A percentile compares a stretch with the other conserved stretches of the same genome.
Conservation (phyloP, 495 filamentous ascomycete species). For the Aspergillus coremiiformis region DNA sequence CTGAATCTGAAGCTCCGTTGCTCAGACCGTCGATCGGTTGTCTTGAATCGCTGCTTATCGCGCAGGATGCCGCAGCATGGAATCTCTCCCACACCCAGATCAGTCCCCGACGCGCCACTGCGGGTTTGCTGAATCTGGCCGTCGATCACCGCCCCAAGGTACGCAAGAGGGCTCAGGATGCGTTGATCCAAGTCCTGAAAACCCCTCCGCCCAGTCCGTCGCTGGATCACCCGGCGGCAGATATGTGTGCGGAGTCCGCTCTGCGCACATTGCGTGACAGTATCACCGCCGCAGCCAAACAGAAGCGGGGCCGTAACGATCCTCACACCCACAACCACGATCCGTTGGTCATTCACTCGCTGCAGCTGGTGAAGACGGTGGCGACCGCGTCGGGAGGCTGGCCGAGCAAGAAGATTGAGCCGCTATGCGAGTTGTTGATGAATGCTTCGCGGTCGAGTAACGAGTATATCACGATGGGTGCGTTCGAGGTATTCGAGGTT, state of each 20-base stretch:
- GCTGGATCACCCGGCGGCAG: conserved; percentile 84
- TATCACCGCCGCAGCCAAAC: conserved; percentile 54
- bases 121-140: conserved; percentile 74
- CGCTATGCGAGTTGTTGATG: conserved; percentile 80
- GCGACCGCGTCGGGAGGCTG: conserved; percentile 82
- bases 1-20: conserved; percentile 81
- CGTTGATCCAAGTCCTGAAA: conserved; percentile 72
- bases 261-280: conserved; percentile 67
- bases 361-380: conserved; percentile 85
- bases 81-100: conserved; percentile 73
- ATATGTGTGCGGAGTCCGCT: conserved; percentile 90
- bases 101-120: conserved; percentile 79
- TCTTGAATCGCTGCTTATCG: conserved; percentile 77
- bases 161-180: conserved; percentile 88
- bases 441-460: conserved; percentile 80
- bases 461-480: conserved; percentile 89
- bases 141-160: conserved; percentile 92
- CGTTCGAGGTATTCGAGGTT: conserved; percentile 94
- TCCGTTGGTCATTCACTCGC: conserved; percentile 77
- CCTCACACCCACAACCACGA: conserved; percentile 53
- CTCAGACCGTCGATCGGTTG: conserved; percentile 86
- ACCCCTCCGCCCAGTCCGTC: conserved; percentile 81
- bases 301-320: conserved; percentile 48
- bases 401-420: conserved; percentile 94
- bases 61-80: conserved; percentile 85